A percentile compares a stretch with the other conserved stretches of the same genome.
phyloP scores from a whole-genome alignment of 257 asterid species.

The Ocimum tenuiflorum region DNA sequence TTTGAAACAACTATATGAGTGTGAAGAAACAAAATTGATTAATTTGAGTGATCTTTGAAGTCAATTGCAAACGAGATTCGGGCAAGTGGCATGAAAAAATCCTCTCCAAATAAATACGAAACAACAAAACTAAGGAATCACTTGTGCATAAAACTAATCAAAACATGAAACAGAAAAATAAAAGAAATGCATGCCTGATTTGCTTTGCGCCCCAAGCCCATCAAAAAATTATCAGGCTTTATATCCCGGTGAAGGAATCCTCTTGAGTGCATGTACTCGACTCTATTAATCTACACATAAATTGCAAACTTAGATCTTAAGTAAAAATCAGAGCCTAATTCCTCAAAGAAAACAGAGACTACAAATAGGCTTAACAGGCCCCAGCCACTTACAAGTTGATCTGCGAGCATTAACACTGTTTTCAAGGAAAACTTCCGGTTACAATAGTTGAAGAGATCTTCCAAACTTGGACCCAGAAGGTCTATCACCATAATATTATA shows the following conservation, averaged over 20 bases:
- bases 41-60: background rate
- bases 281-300: slow-evolving; percentile 70
- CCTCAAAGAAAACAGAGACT: too few species aligned
- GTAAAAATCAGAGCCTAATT: too few species aligned
- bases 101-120: too few species aligned
- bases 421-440: slow-evolving; percentile 64
- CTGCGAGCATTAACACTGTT: slow-evolving; percentile 84
- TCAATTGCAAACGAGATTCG: background rate
- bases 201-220: slow-evolving; percentile 98
- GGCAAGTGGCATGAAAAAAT: background rate
- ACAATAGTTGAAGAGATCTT: slow-evolving; percentile 80
- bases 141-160: slow-evolving; percentile 1
- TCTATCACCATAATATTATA: slow-evolving; percentile 75
- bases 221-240: slow-evolving; percentile 87
- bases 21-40: background rate
- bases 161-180: slow-evolving; percentile 12
- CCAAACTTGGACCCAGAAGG: slow-evolving; percentile 82
- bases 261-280: slow-evolving; percentile 90
- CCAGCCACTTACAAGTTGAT: slow-evolving; percentile 63
- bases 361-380: background rate
- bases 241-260: slow-evolving; percentile 97
- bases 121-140: background rate
- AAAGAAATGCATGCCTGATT: slow-evolving; percentile 55
- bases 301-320: background rate
- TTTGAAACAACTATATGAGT: background rate